These are phyloP conservation scores for Sporisorium sorghi DNA, from an alignment of 1,284 basidiomycete species.

Conservation along the genomic window DNA sequence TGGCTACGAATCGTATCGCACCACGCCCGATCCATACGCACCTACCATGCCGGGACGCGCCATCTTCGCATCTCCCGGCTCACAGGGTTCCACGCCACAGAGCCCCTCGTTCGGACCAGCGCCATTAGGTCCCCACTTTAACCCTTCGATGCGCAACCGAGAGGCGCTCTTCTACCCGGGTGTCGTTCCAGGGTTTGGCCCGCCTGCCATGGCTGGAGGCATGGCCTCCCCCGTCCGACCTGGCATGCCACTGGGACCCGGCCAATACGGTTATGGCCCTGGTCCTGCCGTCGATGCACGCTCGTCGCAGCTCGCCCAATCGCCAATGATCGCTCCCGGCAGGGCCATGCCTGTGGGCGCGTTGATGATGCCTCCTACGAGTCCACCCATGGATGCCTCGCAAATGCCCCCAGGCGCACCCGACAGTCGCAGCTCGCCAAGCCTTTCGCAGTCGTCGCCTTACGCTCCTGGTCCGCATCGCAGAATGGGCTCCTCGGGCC, in stretches of 20 bases:
- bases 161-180: conserved; percentile 47
- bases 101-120: conserved; percentile 47
- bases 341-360: conserved; percentile 34
- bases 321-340: conserved; percentile 45
- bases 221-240: conserved; percentile 31
- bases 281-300: conserved; percentile 23
- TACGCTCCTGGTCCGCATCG: conserved; percentile 30
- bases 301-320: conserved; percentile 31
- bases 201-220: conserved; percentile 19
- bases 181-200: conserved; percentile 26
- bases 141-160: conserved; percentile 36
- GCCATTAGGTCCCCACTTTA: conserved; percentile 22
- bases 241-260: conserved; percentile 29
- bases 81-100: conserved; percentile 46
- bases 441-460: conserved; percentile 26
- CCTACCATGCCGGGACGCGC: conserved; percentile 48
- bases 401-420: conserved; percentile 16
- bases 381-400: conserved; percentile 24
- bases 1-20: conserved; percentile 55
- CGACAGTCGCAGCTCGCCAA: conserved; percentile 29
- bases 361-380: conserved; percentile 35
- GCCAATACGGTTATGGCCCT: conserved; percentile 28
- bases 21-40: conserved; percentile 58
- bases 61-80: conserved; percentile 50
- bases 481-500: conserved; percentile 28